Evolutionary conservation across 208 protist species (phyloP).

Genomic region (Trypanosoma platydactyli): DNA sequence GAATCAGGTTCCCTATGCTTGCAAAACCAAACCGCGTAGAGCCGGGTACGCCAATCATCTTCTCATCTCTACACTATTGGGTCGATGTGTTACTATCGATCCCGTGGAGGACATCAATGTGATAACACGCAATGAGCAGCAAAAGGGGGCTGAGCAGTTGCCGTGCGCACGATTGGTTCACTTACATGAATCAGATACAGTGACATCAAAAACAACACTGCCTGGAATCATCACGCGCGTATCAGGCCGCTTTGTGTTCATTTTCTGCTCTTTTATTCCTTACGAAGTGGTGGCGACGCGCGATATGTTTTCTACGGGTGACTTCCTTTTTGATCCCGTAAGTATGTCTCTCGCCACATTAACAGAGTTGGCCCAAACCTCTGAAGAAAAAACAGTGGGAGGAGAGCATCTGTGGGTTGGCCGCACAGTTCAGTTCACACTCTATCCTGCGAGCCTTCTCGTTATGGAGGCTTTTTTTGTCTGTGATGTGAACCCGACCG

Average conservation of each 20-base stretch:
- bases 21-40: background rate
- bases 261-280: slow-evolving; percentile 23
- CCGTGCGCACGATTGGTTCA: slow-evolving; percentile 5
- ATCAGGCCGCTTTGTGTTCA: slow-evolving; percentile 20
- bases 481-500: no score
- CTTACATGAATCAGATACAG: slow-evolving; percentile 4
- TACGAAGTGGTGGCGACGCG: slow-evolving; percentile 21
- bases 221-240: slow-evolving; percentile 18
- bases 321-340: slow-evolving; percentile 1
- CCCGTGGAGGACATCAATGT: slow-evolving; percentile 7
- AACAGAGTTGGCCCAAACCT: background rate
- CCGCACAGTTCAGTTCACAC: slow-evolving; percentile 3
- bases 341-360: background rate
- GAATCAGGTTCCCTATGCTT: background rate
- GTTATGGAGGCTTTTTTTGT: slow-evolving; percentile 25
- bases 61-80: slow-evolving; percentile 10
- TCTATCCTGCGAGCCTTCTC: slow-evolving; percentile 15
- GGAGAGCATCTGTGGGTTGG: slow-evolving; percentile 11
- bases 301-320: slow-evolving; percentile 11
- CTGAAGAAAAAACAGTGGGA: background rate
- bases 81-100: slow-evolving; percentile 16
- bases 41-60: slow-evolving; percentile 5
- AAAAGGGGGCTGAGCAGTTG: background rate
- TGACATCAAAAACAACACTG: slow-evolving; percentile 20
- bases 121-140: background rate